phyloP scores from a whole-genome alignment of 2,329 filamentous ascomycete species.

The Endothia cerciana region DNA sequence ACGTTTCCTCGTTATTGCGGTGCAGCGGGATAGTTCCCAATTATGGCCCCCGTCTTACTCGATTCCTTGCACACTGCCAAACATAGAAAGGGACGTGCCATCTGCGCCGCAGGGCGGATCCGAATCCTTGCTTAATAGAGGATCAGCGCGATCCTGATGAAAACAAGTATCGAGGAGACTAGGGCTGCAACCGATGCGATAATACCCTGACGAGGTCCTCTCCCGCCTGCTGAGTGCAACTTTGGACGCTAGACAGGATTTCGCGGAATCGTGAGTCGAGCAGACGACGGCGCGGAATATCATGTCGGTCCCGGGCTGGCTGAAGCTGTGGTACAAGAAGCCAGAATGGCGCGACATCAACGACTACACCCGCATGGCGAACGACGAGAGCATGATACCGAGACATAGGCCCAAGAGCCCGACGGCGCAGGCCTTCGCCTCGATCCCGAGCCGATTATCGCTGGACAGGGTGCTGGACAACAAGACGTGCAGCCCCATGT shows the following conservation, averaged over 20 bases:
- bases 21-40: background rate
- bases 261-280: background rate
- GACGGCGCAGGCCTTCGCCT: constrained; percentile 36
- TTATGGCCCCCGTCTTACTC: background rate
- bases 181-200: background rate
- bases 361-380: constrained; percentile 47
- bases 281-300: background rate
- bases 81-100: constrained; percentile 7
- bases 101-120: constrained; percentile 15
- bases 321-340: constrained; percentile 50
- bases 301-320: constrained; percentile 39
- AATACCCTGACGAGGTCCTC: background rate
- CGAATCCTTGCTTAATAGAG: background rate
- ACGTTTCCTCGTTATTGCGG: background rate
- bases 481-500: constrained; percentile 54
- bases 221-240: background rate
- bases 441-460: constrained; percentile 45
- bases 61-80: constrained; percentile 8
- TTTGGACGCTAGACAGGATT: background rate
- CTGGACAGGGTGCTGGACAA: constrained; percentile 53
- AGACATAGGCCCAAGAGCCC: constrained; percentile 21
- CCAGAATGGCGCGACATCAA: constrained; percentile 53
- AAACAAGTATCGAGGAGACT: background rate
- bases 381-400: constrained; percentile 29
- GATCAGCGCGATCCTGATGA: background rate